Base-by-base conservation (phyloP, 2,329 filamentous ascomycete genomes). In the Aureobasidium sp. region DNA sequence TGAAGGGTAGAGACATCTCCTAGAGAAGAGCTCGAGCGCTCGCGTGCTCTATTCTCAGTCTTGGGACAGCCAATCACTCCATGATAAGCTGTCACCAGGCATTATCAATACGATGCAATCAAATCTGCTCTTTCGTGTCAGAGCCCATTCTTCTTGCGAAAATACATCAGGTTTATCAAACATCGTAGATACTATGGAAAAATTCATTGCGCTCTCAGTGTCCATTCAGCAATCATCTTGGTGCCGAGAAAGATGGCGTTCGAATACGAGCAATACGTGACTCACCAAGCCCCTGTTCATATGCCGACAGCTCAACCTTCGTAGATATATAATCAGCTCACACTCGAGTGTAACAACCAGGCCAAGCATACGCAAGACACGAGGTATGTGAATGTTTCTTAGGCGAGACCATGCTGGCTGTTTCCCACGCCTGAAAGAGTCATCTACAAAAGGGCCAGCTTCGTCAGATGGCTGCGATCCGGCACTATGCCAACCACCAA, bases 221-320 rank as follows among this genome's bases (percentile, higher is more conserved):
- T 17, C 3, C 20, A n/a, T 37, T 39, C 34, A 10, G 12, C 34
- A 8, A 27, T 20, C 50, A 36, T 20, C 17, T 17, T 52, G 50
- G 15, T 12, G 20, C 34, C 13, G 10, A 15, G 50, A 39, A 52
- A 34, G 12, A n/a, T 51, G 50, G 32, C 37, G 39, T 26, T 26
- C 10, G 13, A 20, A 53, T 53, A 53, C 51, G 51, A 55, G 24
- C n/a, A 43, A 55, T 55, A 55, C 51, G 37, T 20, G 51, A 32
- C 51, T 55, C 37, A 37, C 34, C 10, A 15, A 2, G 3, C 12
- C 50, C 13, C 12, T 6, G 24, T 6, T 29, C 10, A 10, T 15
- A 43, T n/a, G 37, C 26, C 36, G 12, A 17, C 26, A 32, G 15
- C 46, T 24, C 26, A 26, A 26, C 51, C 27, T 26, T 10, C 34